Evolutionary conservation across 441 rosid genomes (phyloP), one percentile per base, ranked within the genome.

Genomic region (Brassica hybrid): DNA sequence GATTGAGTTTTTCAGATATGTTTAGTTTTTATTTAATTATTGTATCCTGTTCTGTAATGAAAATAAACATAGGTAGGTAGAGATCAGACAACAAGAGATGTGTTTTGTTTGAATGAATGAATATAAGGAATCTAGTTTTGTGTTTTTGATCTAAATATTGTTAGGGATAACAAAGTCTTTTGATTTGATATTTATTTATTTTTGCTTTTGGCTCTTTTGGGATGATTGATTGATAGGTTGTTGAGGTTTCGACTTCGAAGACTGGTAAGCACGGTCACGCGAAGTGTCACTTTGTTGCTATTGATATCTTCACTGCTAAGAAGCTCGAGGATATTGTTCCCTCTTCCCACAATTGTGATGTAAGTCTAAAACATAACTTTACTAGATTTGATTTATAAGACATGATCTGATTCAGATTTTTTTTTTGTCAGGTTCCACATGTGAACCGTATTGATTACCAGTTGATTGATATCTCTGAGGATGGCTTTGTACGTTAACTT

Each of bases 181-280:
- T 50, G 18, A 50, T 50, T 50, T 6, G 8, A 50, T 50, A 50
- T 50, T 50, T 5, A 50, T 50, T 6, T 14, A n/a, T n/a, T n/a
- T n/a, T n/a, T n/a, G n/a, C n/a, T n/a, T n/a, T n/a, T n/a, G n/a
- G n/a, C n/a, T 50, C 19, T 14, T 50, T 50, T 50, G 18, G 56
- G 13, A 7, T 50, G 57, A 50, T 52, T 52, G 57, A 7, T 21
- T 50, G 2, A 16, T 23, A 95, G 99, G 99, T 95, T 71, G 97
- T 93, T 64, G 99, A 95, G 71, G 98, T 95, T 79, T 95, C 99
- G 1, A 95, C 98, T 14, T 95, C 99, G 16, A 95, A 95, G 79
- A 93, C 97, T 8, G 99, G 99, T 21, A 93, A 95, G 93, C 99
- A 95, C 34, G 99, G 99, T 69, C 99, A 95, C 75, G 99, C 99